phyloP scores from a whole-genome alignment of 768 basidiomycete genomes.

The Chalciporus sphaerocephalus region DNA sequence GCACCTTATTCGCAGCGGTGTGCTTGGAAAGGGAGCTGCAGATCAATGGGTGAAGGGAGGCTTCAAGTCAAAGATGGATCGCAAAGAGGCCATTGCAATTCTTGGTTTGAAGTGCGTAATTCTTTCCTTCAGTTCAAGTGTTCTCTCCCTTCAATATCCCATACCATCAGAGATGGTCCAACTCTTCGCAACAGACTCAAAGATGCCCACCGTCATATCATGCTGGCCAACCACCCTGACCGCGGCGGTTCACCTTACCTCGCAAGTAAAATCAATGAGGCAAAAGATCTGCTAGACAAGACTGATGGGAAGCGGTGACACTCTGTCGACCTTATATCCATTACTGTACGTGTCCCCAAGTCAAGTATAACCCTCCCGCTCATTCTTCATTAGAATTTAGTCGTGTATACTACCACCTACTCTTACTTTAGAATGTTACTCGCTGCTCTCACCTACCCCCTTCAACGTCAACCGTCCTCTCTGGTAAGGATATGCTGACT shows the following conservation, averaged over 20 bases:
- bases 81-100: conserved; percentile 86
- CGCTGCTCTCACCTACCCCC: conserved; percentile 7
- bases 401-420: conserved; percentile 20
- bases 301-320: conserved; percentile 48
- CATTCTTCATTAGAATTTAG: conserved; percentile 1
- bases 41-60: conserved; percentile 92
- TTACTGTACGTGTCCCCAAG: conserved; percentile 6
- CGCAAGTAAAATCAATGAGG: conserved; percentile 98
- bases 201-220: conserved; percentile 94
- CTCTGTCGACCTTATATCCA: neutral
- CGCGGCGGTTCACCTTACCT: conserved; percentile 97
- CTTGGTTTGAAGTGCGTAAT: conserved; percentile 83
- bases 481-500: conserved; percentile 14
- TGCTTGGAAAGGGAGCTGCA: conserved; percentile 54
- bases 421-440: conserved; percentile 18
- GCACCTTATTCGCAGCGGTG: conserved; percentile 59
- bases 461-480: neutral
- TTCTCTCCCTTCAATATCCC: neutral
- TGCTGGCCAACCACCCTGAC: conserved; percentile 99
- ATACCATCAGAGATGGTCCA: conserved; percentile 65
- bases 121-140: neutral
- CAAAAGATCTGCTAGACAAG: conserved; percentile 88
- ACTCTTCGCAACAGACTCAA: conserved; percentile 74
- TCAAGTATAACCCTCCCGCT: neutral
- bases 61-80: conserved; percentile 94